Evolutionary conservation across 345 rosid genomes (phyloP).

Genomic region (Corchorus capsularis): DNA sequence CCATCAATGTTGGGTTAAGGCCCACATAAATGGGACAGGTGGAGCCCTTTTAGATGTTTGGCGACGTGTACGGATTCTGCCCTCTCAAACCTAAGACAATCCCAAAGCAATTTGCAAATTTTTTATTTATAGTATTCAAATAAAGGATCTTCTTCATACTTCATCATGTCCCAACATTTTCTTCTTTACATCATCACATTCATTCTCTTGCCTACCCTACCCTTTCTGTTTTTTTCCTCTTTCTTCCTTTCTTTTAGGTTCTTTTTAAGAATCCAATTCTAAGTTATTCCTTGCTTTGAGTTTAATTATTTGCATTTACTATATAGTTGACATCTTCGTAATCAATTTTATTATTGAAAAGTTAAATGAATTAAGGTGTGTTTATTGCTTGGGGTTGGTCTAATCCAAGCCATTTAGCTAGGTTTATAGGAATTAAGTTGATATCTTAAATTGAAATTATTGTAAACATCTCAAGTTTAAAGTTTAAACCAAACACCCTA

Average conservation of each 20-base stretch:
- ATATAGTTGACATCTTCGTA: neutral
- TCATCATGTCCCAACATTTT: neutral
- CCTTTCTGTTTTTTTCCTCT: no score
- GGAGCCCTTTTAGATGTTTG: neutral
- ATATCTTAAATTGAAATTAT: no score
- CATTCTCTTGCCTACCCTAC: no score
- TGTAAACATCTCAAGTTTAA: no score
- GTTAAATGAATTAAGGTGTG: neutral
- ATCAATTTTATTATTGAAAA: neutral
- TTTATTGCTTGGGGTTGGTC: neutral
- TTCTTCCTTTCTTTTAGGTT: no score
- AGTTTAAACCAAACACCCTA: no score
- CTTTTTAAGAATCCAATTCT: no score
- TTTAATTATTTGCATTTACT: no score
- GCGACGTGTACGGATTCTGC: conserved; percentile 6
- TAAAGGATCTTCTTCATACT: neutral
- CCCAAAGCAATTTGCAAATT: neutral
- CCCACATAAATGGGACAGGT: neutral
- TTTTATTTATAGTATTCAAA: no score
- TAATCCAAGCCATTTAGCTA: neutral
- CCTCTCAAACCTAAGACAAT: conserved; percentile 4
- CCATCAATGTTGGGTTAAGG: neutral
- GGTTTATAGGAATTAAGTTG: no score
- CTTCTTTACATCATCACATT: no score
- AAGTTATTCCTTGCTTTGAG: no score